A percentile compares a stretch with the other conserved stretches of the same genome.
Conservation (phyloP, 257 asterid genomes). For the Penstemon davidsonii region DNA sequence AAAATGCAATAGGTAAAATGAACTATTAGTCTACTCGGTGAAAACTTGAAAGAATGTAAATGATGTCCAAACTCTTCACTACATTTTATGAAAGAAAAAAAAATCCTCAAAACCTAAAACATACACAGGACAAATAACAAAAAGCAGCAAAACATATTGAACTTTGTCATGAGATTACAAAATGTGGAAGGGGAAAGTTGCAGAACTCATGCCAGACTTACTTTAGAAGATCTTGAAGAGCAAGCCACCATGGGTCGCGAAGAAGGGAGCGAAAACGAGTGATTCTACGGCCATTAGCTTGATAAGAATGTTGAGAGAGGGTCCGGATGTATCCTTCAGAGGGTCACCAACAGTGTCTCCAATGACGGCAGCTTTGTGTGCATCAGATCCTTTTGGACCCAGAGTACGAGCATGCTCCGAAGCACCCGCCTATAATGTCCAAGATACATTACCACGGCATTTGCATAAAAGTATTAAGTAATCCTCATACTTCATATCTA, state of each 20-base stretch:
- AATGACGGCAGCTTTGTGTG: constrained; percentile 64
- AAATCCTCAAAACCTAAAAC: background rate
- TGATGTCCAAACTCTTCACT: background rate
- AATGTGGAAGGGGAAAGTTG: constrained; percentile 28
- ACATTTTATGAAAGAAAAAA: background rate
- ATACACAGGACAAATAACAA: background rate
- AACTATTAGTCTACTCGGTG: background rate
- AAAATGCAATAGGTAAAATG: background rate
- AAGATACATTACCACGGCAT: background rate
- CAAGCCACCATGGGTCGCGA: constrained; percentile 65
- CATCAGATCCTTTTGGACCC: constrained; percentile 60
- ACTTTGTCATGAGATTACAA: constrained; percentile 28
- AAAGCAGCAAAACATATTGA: constrained; percentile 8
- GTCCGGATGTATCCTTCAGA: constrained; percentile 64
- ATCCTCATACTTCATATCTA: too few relatives aligned
- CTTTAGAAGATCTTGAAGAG: constrained; percentile 49
- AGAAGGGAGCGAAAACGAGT: constrained; percentile 61
- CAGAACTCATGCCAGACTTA: constrained; percentile 9
- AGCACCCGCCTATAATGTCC: constrained; percentile 45
- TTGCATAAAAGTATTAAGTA: background rate
- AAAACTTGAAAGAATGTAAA: background rate
- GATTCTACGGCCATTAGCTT: constrained; percentile 67
- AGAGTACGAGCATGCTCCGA: constrained; percentile 54
- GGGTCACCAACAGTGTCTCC: constrained; percentile 70
- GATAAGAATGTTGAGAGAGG: constrained; percentile 57